These are phyloP conservation scores for Taxillus chinensis DNA, from an alignment of 164 flowering plant species.

Conservation along the genomic window DNA sequence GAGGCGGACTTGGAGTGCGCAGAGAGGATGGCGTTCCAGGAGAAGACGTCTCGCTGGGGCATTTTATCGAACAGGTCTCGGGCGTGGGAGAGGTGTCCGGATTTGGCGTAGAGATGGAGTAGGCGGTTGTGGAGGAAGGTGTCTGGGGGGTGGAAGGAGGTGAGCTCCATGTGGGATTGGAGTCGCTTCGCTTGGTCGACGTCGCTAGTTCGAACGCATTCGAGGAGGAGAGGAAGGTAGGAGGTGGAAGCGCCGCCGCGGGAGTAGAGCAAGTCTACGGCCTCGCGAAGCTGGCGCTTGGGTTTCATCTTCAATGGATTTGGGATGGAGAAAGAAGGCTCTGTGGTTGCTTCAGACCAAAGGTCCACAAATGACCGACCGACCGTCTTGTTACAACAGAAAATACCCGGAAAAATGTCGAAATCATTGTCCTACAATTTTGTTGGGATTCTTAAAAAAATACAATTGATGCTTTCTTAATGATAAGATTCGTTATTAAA, in stretches of 20 bases:
- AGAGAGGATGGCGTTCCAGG: not conserved
- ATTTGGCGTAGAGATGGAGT: not conserved
- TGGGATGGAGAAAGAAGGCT: no score
- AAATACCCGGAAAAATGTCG: no score
- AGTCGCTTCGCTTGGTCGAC: not conserved
- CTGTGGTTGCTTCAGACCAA: no score
- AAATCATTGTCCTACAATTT: no score
- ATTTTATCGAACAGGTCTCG: not conserved
- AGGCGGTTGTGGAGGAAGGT: constrained; percentile 1
- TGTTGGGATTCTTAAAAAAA: no score
- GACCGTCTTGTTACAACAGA: no score
- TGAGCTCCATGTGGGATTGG: not conserved
- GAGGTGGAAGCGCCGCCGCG: not conserved
- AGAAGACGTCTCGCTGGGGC: not conserved
- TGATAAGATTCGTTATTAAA: no score
- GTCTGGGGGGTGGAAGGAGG: not conserved
- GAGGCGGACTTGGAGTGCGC: not conserved
- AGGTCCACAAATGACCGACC: no score
- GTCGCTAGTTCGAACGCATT: not conserved
- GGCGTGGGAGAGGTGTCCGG: not conserved
- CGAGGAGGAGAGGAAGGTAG: not conserved
- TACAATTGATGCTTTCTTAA: no score
- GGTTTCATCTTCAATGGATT: not conserved
- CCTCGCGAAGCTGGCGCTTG: not conserved
- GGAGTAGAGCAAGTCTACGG: not conserved